Evolutionary conservation across 176 grass and related monocot species (phyloP).

Genomic region (Panicum miliaceum): DNA sequence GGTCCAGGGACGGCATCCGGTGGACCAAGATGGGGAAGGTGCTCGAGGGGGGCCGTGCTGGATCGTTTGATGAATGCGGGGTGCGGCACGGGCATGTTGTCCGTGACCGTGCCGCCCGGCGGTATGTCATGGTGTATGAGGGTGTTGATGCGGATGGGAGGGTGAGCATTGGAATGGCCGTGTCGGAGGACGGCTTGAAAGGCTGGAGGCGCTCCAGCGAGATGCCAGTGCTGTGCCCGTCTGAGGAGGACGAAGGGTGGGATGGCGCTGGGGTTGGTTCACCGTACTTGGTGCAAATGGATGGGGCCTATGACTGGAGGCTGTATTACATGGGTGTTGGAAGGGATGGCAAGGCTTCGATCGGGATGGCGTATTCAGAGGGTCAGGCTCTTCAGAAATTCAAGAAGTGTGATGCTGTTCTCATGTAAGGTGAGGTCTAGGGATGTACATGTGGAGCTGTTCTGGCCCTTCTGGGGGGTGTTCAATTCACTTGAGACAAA

Average conservation of each 20-base stretch:
- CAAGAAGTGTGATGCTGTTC: conserved; percentile 61
- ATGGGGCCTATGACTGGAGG: conserved; percentile 72
- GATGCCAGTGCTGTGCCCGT: conserved; percentile 53
- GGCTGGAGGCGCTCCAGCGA: conserved; percentile 69
- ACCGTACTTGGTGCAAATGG: conserved; percentile 76
- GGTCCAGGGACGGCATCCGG: conserved; percentile 76
- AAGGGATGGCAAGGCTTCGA: conserved; percentile 51
- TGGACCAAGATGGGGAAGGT: conserved; percentile 75
- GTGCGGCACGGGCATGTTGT: conserved; percentile 72
- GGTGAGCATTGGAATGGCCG: conserved; percentile 70
- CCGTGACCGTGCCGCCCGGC: conserved; percentile 51
- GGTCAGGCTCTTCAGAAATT: conserved; percentile 61
- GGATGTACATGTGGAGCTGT: conserved; percentile 17
- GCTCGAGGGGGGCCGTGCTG: conserved; percentile 51
- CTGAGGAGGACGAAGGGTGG: conserved; percentile 63
- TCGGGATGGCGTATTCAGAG: conserved; percentile 81
- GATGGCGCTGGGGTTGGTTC: conserved; percentile 60
- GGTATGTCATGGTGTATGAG: conserved; percentile 85
- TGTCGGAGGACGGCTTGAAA: conserved; percentile 66
- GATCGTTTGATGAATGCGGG: conserved; percentile 71
- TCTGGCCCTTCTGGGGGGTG: conserved; percentile 16
- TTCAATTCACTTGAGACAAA: neutral
- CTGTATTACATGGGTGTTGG: conserved; percentile 73
- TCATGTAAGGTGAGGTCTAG: conserved; percentile 55
- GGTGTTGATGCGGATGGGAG: conserved; percentile 50